These are phyloP conservation scores for Hanseniaspora occidentalis DNA, from an alignment of 805 yeast species.

Conservation along the genomic window DNA sequence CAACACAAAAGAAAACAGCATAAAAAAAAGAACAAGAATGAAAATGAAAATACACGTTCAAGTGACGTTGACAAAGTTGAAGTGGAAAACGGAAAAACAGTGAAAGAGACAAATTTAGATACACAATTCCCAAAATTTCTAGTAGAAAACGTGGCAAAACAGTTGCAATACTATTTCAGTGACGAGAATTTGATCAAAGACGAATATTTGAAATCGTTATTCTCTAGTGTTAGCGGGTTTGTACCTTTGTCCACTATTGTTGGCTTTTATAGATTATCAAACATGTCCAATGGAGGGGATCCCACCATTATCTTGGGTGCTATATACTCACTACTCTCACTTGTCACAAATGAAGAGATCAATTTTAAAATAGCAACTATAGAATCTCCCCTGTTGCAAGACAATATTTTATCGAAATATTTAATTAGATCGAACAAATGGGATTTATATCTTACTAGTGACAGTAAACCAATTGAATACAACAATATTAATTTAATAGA, in stretches of 20 bases:
- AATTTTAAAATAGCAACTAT: too few species aligned
- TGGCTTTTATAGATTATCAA: constrained; percentile 57
- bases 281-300: constrained; percentile 38
- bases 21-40: neutral
- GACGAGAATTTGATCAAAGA: constrained; percentile 81
- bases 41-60: too few species aligned
- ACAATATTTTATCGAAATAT: constrained; percentile 11
- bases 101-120: too few species aligned
- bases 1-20: constrained; percentile 3
- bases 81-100: too few species aligned
- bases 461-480: neutral
- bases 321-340: constrained; percentile 17
- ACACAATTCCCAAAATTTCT: constrained; percentile 17
- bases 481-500: neutral
- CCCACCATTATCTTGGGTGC: constrained; percentile 19
- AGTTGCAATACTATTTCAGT: constrained; percentile 84
- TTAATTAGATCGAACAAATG: constrained; percentile 21
- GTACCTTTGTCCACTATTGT: constrained; percentile 51
- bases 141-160: constrained; percentile 29
- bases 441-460: constrained; percentile 9
- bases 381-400: constrained; percentile 3
- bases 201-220: constrained; percentile 35
- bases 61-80: too few species aligned
- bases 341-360: constrained; percentile 3
- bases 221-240: constrained; percentile 52